These are phyloP conservation scores for Tetrapisispora phaffii DNA, from an alignment of 805 yeast genomes.

Conservation along the genomic window DNA sequence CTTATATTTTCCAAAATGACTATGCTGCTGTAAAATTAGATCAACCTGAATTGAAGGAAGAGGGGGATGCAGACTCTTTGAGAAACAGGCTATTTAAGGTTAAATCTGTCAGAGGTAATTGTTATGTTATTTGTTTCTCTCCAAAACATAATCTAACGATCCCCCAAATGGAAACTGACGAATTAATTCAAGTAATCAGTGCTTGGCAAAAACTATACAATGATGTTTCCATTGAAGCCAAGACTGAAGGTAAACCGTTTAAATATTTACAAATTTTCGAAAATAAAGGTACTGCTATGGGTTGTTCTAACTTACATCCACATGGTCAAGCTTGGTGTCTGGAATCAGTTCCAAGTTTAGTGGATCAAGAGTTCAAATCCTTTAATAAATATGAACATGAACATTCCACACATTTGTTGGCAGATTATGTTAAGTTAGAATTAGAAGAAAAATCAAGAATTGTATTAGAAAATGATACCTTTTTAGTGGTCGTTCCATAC, in stretches of 20 bases:
- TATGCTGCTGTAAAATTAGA: conserved; percentile 57
- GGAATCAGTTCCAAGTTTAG: conserved; percentile 56
- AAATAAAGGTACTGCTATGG: conserved; percentile 73
- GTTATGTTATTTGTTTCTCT: conserved; percentile 62
- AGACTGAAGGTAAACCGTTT: conserved; percentile 34
- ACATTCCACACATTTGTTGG: conserved; percentile 42
- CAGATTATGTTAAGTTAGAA: conserved; percentile 53
- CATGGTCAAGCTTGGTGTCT: conserved; percentile 79
- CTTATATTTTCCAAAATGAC: conserved; percentile 58
- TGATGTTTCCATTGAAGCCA: conserved; percentile 33
- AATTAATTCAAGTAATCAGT: conserved; percentile 40
- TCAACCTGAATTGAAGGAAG: conserved; percentile 38
- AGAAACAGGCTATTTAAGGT: conserved; percentile 41
- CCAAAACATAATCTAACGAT: conserved; percentile 60
- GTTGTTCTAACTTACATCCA: conserved; percentile 75
- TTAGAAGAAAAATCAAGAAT: conserved; percentile 41
- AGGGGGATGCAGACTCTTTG: conserved; percentile 16
- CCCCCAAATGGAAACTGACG: conserved; percentile 45
- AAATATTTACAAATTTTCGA: conserved; percentile 64
- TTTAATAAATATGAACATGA: conserved; percentile 39
- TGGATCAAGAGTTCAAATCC: conserved; percentile 44
- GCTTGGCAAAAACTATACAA: conserved; percentile 51
- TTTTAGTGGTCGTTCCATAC: conserved; percentile 62
- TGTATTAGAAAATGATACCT: conserved; percentile 51
- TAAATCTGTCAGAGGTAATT: conserved; percentile 54